Base-by-base conservation (phyloP, 2,329 filamentous ascomycete species). In the Nemania abortiva region DNA sequence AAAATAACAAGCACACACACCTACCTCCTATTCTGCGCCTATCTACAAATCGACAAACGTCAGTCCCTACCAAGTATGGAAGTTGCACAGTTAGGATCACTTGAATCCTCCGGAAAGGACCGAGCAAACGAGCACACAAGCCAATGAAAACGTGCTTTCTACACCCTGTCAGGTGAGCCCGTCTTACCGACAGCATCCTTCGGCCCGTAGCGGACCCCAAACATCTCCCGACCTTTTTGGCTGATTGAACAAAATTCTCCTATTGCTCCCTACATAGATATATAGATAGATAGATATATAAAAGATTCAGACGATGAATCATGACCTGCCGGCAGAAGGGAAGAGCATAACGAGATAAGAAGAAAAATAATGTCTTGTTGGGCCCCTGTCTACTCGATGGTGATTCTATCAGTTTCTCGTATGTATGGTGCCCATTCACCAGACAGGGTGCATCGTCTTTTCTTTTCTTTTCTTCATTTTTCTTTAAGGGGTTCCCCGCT, bases 121-220 rank as follows among this genome's bases (percentile, higher is more conserved):
- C 47, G 47, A 50, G 10, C 20, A 50, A 50, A 50, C 47, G 47
- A 50, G n/a, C 27, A 7, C 47, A n/a, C 47, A 50, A n/a, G 13
- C 47, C 50, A 31, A 53, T 53, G 11, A 53, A 31, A 11, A 42
- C 15, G 5, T 42, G 15, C 39, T 18, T 42, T 42, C 15, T 42
- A 42, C 39, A 42, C 39, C 39, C 39, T 42, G 47, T 22, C 22
- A 49, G 47, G 18, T 49, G 22, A 42, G 39, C 39, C 24, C 24
- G 50, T 29, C 29, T 24, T 55, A 24, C 53, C 53, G 53, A 55
- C 29, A 22, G 53, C 3, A 22, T 55, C 53, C 29, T 55, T 39
- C 53, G 53, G 53, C 53, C 29, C 53, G 53, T 39, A 22, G 53
- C 31, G 24, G 22, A 31, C 13, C 27, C 10, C 24, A 31, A 53